phyloP scores from a whole-genome alignment of 768 basidiomycete species.

The Hemileccinum rubropunctum region DNA sequence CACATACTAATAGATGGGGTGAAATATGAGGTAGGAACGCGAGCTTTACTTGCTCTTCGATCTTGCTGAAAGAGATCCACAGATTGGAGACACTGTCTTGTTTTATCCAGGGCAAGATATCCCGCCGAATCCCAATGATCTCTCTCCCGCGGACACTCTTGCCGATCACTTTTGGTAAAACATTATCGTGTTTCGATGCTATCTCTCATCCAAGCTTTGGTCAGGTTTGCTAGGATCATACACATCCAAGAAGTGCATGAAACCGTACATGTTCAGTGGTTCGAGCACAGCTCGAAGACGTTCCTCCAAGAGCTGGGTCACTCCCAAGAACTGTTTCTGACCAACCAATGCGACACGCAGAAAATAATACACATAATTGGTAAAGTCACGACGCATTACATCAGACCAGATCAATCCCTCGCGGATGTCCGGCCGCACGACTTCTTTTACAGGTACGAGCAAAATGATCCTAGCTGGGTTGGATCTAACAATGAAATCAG shows the following conservation, averaged over 20 bases:
- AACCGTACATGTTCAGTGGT: slow-evolving; percentile 68
- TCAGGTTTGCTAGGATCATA: slow-evolving; percentile 68
- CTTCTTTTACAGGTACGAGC: slow-evolving; percentile 57
- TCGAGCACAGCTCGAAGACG: slow-evolving; percentile 65
- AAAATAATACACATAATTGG: slow-evolving; percentile 41
- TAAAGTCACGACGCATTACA: slow-evolving; percentile 46
- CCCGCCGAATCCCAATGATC: slow-evolving; percentile 35
- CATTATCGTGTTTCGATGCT: neutral
- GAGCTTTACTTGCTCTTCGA: neutral
- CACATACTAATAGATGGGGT: slow-evolving; percentile 43
- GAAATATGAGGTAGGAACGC: slow-evolving; percentile 40
- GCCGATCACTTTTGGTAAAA: slow-evolving; percentile 64
- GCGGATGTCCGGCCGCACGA: slow-evolving; percentile 34
- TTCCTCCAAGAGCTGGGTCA: slow-evolving; percentile 58
- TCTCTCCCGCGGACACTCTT: slow-evolving; percentile 40
- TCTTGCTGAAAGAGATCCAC: slow-evolving; percentile 1
- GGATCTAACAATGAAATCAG: slow-evolving; percentile 31
- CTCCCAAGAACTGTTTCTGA: slow-evolving; percentile 64
- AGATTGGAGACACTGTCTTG: slow-evolving; percentile 67
- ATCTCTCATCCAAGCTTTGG: neutral
- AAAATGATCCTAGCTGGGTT: neutral
- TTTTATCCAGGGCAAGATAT: slow-evolving; percentile 40
- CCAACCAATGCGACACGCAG: slow-evolving; percentile 49
- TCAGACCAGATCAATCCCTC: slow-evolving; percentile 21
- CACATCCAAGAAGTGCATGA: slow-evolving; percentile 44